Evolutionary conservation across 495 filamentous ascomycete species (phyloP).

Genomic region (Tuber aestivum): DNA sequence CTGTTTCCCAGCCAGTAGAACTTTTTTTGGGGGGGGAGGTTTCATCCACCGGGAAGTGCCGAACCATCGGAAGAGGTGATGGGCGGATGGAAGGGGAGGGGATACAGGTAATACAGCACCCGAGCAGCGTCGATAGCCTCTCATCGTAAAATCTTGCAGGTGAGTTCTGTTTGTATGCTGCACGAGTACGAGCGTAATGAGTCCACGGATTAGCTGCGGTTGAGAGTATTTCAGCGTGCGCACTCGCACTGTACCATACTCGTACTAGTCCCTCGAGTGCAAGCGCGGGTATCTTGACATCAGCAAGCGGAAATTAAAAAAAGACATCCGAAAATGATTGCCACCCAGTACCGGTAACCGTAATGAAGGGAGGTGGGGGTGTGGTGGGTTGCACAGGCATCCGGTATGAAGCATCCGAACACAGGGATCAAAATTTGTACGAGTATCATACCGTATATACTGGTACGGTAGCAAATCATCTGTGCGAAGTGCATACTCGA

Average conservation of each 20-base stretch:
- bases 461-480: background rate
- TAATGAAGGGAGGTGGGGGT: background rate
- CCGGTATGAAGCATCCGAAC: background rate
- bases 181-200: background rate
- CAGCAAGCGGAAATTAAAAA: background rate
- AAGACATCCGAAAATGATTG: background rate
- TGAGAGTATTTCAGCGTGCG: background rate
- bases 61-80: background rate
- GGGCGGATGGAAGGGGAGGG: background rate
- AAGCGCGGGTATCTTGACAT: background rate
- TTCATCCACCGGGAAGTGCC: background rate
- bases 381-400: background rate
- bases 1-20: background rate
- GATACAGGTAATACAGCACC: no score
- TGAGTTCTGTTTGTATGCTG: background rate
- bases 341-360: background rate
- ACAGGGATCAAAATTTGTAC: background rate
- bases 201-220: background rate
- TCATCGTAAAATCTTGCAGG: background rate
- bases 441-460: background rate
- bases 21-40: background rate
- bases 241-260: background rate
- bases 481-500: background rate
- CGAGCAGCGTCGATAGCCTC: background rate
- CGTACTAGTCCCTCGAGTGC: no score